Evolutionary conservation across 306 rosid species (phyloP).

Genomic region (Cucumis cinereus): DNA sequence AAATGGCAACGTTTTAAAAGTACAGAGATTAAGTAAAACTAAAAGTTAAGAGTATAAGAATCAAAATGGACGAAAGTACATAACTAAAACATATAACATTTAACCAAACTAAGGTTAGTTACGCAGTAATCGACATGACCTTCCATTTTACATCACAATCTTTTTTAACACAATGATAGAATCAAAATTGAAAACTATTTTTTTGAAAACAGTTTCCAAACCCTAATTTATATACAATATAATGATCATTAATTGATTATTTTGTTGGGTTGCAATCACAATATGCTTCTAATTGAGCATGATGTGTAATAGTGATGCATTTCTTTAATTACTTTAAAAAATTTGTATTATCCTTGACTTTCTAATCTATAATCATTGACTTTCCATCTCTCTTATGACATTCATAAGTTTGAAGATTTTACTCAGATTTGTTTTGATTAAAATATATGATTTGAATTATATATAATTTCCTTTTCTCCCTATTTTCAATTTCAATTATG

Average conservation of each 20-base stretch:
- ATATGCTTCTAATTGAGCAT: not conserved
- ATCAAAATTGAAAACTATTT: too few species aligned
- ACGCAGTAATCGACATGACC: too few species aligned
- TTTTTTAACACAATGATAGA: too few species aligned
- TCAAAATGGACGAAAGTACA: too few species aligned
- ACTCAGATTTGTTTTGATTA: conserved; percentile 18
- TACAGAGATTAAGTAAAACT: too few species aligned
- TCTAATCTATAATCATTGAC: conserved; percentile 19
- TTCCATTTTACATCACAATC: too few species aligned
- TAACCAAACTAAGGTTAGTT: too few species aligned
- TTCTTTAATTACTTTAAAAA: not conserved
- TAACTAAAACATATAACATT: too few species aligned
- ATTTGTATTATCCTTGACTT: not conserved
- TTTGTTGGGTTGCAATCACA: not conserved
- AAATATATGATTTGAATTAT: not conserved
- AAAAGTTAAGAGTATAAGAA: too few species aligned
- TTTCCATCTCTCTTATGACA: conserved; percentile 14
- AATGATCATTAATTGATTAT: not conserved
- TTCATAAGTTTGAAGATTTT: conserved; percentile 18
- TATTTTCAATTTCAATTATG: not conserved
- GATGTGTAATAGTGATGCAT: not conserved
- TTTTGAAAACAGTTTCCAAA: too few species aligned
- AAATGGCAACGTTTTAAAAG: too few species aligned
- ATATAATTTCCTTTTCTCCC: not conserved
- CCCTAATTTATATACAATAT: not conserved